Percentiles rank a stretch among this genome's conserved stretches.
phyloP scores from a whole-genome alignment of 495 filamentous ascomycete species.

The Penicillium pancosmium region DNA sequence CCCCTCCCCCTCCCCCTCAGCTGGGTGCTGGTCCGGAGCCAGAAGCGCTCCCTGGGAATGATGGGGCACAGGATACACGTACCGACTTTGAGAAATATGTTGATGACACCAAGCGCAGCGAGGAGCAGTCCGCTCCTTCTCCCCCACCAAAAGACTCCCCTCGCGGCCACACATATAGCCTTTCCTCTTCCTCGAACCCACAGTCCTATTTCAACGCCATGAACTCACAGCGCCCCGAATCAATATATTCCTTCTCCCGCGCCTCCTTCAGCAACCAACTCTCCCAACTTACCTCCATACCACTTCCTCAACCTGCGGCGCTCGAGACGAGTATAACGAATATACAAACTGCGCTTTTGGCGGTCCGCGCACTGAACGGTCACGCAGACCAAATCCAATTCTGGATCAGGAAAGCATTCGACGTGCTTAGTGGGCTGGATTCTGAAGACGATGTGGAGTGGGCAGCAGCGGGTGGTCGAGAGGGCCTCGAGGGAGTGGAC shows the following conservation, averaged over 20 bases:
- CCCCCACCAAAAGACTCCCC: slow-evolving; percentile 48
- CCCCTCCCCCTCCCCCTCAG: slow-evolving; percentile 29
- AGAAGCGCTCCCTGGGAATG: slow-evolving; percentile 10
- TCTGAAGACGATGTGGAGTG: slow-evolving; percentile 97
- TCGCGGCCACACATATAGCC: slow-evolving; percentile 27
- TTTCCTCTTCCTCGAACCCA: slow-evolving; percentile 44
- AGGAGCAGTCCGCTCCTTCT: slow-evolving; percentile 35
- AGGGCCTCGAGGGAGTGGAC: slow-evolving; percentile 88
- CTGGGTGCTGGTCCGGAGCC: slow-evolving; percentile 21
- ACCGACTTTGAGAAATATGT: slow-evolving; percentile 53
- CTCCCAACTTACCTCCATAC: slow-evolving; percentile 80
- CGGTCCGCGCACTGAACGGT: slow-evolving; percentile 73
- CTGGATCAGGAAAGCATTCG: slow-evolving; percentile 89
- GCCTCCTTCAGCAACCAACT: slow-evolving; percentile 90
- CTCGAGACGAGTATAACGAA: slow-evolving; percentile 79
- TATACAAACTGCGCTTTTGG: slow-evolving; percentile 78
- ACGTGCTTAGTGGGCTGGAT: slow-evolving; percentile 82
- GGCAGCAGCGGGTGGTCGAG: slow-evolving; percentile 89
- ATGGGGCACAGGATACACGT: slow-evolving; percentile 22
- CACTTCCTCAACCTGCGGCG: slow-evolving; percentile 78
- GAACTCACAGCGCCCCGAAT: slow-evolving; percentile 63
- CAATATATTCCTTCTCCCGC: slow-evolving; percentile 86
- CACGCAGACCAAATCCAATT: slow-evolving; percentile 87
- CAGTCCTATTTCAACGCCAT: slow-evolving; percentile 56
- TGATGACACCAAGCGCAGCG: slow-evolving; percentile 42